These are phyloP conservation scores for Elaeagnus macrophylla DNA, from an alignment of 306 rosid genomes.

Conservation along the genomic window DNA sequence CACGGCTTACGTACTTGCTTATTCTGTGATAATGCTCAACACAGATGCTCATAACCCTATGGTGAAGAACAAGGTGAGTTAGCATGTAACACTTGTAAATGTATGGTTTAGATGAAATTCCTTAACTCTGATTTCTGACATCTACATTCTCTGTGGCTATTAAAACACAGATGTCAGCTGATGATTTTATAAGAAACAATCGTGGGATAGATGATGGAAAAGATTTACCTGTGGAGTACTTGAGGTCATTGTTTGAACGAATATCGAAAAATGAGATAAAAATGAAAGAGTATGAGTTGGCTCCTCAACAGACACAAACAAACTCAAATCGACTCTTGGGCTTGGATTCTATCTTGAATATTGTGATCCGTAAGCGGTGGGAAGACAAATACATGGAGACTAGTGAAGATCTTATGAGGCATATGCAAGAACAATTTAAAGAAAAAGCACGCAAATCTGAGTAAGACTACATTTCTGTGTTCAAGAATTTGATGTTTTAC, in stretches of 20 bases:
- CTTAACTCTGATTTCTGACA: slow-evolving; percentile 1
- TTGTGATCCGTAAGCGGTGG: slow-evolving; percentile 66
- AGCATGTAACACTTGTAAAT: slow-evolving; percentile 12
- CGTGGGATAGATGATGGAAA: slow-evolving; percentile 99
- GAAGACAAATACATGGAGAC: slow-evolving; percentile 70
- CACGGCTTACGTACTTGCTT: slow-evolving; percentile 97
- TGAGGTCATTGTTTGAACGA: slow-evolving; percentile 82
- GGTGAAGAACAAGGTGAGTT: slow-evolving; percentile 89
- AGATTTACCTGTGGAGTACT: slow-evolving; percentile 80
- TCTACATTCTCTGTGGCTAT: slow-evolving; percentile 16
- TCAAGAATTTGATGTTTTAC: slow-evolving; percentile 10
- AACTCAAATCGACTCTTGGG: slow-evolving; percentile 78
- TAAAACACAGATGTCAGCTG: slow-evolving; percentile 88
- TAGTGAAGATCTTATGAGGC: slow-evolving; percentile 87
- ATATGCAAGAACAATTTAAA: slow-evolving; percentile 96
- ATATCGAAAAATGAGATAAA: slow-evolving; percentile 90
- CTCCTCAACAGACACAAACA: slow-evolving; percentile 70
- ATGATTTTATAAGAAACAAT: slow-evolving; percentile 93
- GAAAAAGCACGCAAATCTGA: slow-evolving; percentile 97
- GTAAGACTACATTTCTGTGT: slow-evolving; percentile 42
- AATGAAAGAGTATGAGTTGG: slow-evolving; percentile 80
- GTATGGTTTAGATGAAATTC: slow-evolving; percentile 19
- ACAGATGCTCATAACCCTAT: slow-evolving; percentile 94
- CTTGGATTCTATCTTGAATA: slow-evolving; percentile 84
- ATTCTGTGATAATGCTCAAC: slow-evolving; percentile 93